These are phyloP conservation scores for Bruguiera hainesii DNA, from an alignment of 441 rosid genomes.

Conservation along the genomic window DNA sequence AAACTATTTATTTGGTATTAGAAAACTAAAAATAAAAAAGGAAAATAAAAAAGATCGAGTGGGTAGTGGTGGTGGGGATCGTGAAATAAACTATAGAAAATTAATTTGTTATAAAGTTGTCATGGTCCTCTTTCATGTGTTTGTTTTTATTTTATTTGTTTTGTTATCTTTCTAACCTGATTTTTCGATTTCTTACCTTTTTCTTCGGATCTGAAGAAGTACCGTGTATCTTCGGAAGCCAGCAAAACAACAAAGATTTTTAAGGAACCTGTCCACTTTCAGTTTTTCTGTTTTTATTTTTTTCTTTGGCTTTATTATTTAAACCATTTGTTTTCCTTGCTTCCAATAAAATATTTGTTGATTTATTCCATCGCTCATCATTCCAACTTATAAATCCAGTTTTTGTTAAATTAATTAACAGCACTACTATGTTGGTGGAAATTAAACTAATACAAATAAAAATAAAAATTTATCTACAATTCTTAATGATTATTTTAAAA, in stretches of 20 bases:
- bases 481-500: too few relatives aligned
- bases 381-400: background rate
- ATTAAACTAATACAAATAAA: too few relatives aligned
- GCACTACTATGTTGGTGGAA: too few relatives aligned
- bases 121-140: background rate
- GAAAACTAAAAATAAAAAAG: background rate
- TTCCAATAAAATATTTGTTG: background rate
- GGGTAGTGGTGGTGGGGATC: slow-evolving; percentile 7
- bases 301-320: slow-evolving; percentile 16
- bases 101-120: too few relatives aligned
- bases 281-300: slow-evolving; percentile 15
- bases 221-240: slow-evolving; percentile 38
- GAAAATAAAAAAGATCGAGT: slow-evolving; percentile 4
- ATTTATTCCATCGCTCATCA: background rate
- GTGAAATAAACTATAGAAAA: background rate
- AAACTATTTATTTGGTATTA: background rate
- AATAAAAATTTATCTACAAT: too few relatives aligned
- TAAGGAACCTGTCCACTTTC: slow-evolving; percentile 31
- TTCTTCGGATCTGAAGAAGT: slow-evolving; percentile 56
- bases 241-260: slow-evolving; percentile 53
- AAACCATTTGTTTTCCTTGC: background rate
- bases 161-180: background rate
- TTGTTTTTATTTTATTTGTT: background rate
- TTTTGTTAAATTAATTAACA: too few relatives aligned
- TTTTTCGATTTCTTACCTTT: slow-evolving; percentile 32